A percentile compares a stretch with the other conserved stretches of the same genome.
Evolutionary conservation across 176 grass and related monocot genomes (phyloP).

Genomic region (Tillandsia leiboldiana): DNA sequence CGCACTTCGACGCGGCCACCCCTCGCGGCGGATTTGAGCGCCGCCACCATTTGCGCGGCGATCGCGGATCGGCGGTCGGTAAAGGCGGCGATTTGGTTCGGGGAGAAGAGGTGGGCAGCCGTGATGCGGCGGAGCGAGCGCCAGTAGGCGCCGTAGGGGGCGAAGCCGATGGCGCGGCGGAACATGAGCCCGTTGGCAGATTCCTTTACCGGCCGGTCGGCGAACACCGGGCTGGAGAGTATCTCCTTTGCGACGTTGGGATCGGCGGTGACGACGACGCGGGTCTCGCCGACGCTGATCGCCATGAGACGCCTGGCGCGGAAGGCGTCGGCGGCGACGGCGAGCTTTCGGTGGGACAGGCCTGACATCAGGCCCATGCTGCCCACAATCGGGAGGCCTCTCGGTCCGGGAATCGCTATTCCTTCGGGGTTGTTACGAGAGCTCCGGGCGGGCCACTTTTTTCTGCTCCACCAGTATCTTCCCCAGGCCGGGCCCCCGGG

Average conservation of each 20-base stretch:
- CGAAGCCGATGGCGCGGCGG: conserved; percentile 82
- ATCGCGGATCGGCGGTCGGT: conserved; percentile 32
- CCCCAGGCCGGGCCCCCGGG: conserved; percentile 76
- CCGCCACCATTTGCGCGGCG: conserved; percentile 46
- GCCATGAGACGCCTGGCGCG: conserved; percentile 41
- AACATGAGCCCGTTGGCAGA: conserved; percentile 73
- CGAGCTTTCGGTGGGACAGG: conserved; percentile 72
- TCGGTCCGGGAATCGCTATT: conserved; percentile 37
- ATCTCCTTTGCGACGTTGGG: conserved; percentile 57
- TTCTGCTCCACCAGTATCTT: conserved; percentile 38
- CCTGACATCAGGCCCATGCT: conserved; percentile 64
- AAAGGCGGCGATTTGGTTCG: conserved; percentile 46
- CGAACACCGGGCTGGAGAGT: conserved; percentile 47
- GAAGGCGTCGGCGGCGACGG: conserved; percentile 1
- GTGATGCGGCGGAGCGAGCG: conserved; percentile 64
- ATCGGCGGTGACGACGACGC: conserved; percentile 50
- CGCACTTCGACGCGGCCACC: conserved; percentile 14
- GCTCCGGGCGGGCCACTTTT: neutral
- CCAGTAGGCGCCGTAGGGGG: conserved; percentile 66
- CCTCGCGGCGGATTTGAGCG: neutral
- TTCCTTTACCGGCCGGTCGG: conserved; percentile 63
- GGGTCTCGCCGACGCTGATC: conserved; percentile 54
- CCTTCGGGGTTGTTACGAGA: too few species aligned
- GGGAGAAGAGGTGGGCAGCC: conserved; percentile 54
- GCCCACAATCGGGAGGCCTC: conserved; percentile 46